Base-by-base conservation (phyloP, 192 early-diverging fungal genomes). In the Gamsiella multidivaricata region DNA sequence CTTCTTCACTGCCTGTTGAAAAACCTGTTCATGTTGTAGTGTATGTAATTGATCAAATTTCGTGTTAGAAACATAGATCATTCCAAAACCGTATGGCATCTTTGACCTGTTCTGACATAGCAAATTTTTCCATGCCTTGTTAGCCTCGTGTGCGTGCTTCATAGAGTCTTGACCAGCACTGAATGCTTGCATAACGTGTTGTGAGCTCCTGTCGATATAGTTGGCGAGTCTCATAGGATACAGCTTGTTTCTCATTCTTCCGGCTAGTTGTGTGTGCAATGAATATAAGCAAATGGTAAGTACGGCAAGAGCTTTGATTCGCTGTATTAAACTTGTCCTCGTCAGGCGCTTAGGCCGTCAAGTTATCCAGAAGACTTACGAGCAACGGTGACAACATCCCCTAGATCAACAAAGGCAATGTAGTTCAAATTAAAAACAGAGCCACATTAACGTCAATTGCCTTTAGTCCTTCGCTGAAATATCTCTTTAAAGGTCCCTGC, bases 171-270 rank as follows among this genome's bases (percentile, higher is more conserved):
- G 60, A 18, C 60, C 74, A 22, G 74, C 65, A 56, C 55, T 33
- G 33, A 36, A 31, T 25, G 56, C 74, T 45, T 55, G 45, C 34
- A 42, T 62, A 28, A 64, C 47, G 37, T 66, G 60, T 29, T 69
- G 65, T 47, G 66, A 58, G 22, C 58, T 78, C 61, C 51, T 78
- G 49, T 78, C 60, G 31, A 69, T 64, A 33, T 78, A 78, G 41
- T 58, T 51, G 34, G 74, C 74, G 61, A 78, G 49, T 54, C 74
- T 59, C 41, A 78, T 50, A 8, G 74, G 74, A 34, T 69, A 78
- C 20, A 78, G 54, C 28, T 61, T 58, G 58, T 78, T 78, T 58
- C 74, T 78, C 74, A 78, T 78, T n/a, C 65, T 67, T 29, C 74
- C 74, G 51, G 53, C 74, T 76, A 70, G 14, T 45, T 2, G 31